These are phyloP conservation scores for Fusarium incarnatum DNA, from an alignment of 2,329 filamentous ascomycete species.

Conservation along the genomic window DNA sequence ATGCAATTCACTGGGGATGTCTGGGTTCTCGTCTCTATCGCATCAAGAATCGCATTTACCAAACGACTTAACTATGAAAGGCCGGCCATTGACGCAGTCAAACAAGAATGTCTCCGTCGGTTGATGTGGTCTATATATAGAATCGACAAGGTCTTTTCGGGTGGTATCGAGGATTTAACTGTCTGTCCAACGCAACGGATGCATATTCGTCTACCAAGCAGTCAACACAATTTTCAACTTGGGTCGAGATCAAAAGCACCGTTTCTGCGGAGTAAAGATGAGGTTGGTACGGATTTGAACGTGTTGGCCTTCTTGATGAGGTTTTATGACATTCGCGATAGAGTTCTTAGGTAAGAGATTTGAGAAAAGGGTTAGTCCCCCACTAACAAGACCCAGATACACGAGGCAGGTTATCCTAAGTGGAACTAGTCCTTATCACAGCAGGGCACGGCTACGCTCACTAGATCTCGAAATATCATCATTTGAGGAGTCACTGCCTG, in stretches of 20 bases:
- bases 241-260: slow-evolving; percentile 35
- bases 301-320: slow-evolving; percentile 35
- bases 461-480: slow-evolving; percentile 36
- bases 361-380: too few relatives aligned
- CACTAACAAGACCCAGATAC: slow-evolving; percentile 21
- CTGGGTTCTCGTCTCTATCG: slow-evolving; percentile 42
- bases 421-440: slow-evolving; percentile 32
- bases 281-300: slow-evolving; percentile 27
- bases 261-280: slow-evolving; percentile 17
- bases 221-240: slow-evolving; percentile 44
- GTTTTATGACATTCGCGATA: slow-evolving; percentile 40
- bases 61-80: slow-evolving; percentile 46
- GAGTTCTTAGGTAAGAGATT: slow-evolving; percentile 39
- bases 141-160: slow-evolving; percentile 43
- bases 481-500: slow-evolving; percentile 34
- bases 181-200: slow-evolving; percentile 43
- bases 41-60: slow-evolving; percentile 44
- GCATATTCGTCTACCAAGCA: slow-evolving; percentile 43
- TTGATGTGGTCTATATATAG: slow-evolving; percentile 46
- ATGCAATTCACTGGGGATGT: slow-evolving; percentile 26
- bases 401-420: slow-evolving; percentile 34
- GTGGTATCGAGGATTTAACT: slow-evolving; percentile 47
- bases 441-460: slow-evolving; percentile 11
- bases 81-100: slow-evolving; percentile 23
- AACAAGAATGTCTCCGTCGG: slow-evolving; percentile 42